Evolutionary conservation across 306 rosid species (phyloP).

Genomic region (Geum urbanum): DNA sequence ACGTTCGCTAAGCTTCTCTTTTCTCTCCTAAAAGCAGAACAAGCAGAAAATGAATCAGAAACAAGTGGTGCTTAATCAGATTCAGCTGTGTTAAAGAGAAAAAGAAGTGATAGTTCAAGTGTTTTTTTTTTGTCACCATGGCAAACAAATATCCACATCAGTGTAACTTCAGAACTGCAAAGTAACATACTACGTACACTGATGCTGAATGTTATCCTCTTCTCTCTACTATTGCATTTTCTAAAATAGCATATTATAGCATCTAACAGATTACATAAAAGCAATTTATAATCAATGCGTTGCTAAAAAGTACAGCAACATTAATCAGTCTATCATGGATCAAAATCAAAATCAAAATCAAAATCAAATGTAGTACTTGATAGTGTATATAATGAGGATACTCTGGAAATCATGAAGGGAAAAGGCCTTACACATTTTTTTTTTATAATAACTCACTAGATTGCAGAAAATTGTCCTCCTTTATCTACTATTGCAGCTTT

Average conservation of each 20-base stretch:
- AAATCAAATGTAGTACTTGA: not conserved
- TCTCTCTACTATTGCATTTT: not conserved
- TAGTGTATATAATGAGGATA: not conserved
- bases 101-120: not conserved
- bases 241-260: not conserved
- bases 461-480: too few relatives aligned
- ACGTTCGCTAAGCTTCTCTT: conserved; percentile 83
- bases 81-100: not conserved
- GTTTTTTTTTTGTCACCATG: not conserved
- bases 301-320: not conserved
- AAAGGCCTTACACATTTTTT: not conserved
- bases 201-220: not conserved
- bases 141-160: not conserved
- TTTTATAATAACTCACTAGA: too few relatives aligned
- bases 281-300: not conserved
- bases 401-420: not conserved
- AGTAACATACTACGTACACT: not conserved
- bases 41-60: conserved; percentile 17
- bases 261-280: not conserved
- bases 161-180: not conserved
- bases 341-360: not conserved
- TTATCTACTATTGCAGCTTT: not conserved
- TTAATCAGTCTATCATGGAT: not conserved
- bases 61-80: conserved; percentile 2
- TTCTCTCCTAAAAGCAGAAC: conserved; percentile 59